These are phyloP conservation scores for Aspergillus ruber DNA, from an alignment of 2,329 filamentous ascomycete genomes.

Conservation along the genomic window DNA sequence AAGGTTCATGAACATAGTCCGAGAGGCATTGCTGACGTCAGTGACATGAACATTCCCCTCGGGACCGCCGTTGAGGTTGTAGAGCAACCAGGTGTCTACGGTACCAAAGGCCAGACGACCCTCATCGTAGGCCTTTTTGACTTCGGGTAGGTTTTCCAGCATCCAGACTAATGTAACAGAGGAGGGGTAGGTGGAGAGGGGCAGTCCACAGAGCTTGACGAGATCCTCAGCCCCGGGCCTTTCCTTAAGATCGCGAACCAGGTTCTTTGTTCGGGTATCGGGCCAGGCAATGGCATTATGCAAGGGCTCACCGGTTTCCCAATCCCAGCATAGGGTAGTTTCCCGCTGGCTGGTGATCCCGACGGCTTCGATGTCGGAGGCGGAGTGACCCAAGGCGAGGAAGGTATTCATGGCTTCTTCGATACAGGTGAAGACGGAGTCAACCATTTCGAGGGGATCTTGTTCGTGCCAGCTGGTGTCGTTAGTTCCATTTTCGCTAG, in stretches of 20 bases:
- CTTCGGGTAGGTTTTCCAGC: constrained; percentile 62
- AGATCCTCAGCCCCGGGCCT: constrained; percentile 63
- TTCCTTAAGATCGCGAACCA: constrained; percentile 70
- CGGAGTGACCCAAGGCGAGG: constrained; percentile 59
- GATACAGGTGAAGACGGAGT: constrained; percentile 72
- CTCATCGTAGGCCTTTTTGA: constrained; percentile 68
- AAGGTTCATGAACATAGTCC: constrained; percentile 94
- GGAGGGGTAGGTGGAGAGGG: constrained; percentile 81
- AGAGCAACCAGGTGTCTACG: constrained; percentile 82
- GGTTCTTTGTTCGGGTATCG: constrained; percentile 69
- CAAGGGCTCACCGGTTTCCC: constrained; percentile 68
- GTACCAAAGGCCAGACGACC: constrained; percentile 76
- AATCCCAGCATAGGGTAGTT: constrained; percentile 81
- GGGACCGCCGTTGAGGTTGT: constrained; percentile 67
- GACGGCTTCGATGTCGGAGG: constrained; percentile 64
- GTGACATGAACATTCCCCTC: constrained; percentile 68
- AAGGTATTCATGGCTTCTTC: constrained; percentile 69
- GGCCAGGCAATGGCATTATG: constrained; percentile 87
- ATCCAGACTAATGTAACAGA: constrained; percentile 82
- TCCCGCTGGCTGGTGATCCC: constrained; percentile 90
- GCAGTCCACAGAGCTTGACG: constrained; percentile 67
- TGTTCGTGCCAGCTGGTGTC: constrained; percentile 78
- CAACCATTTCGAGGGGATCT: constrained; percentile 69
- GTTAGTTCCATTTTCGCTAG: not conserved
- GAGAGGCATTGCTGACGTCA: constrained; percentile 78